Conservation (phyloP, 495 filamentous ascomycete species). For the Hyphodiscus hymeniophilus region DNA sequence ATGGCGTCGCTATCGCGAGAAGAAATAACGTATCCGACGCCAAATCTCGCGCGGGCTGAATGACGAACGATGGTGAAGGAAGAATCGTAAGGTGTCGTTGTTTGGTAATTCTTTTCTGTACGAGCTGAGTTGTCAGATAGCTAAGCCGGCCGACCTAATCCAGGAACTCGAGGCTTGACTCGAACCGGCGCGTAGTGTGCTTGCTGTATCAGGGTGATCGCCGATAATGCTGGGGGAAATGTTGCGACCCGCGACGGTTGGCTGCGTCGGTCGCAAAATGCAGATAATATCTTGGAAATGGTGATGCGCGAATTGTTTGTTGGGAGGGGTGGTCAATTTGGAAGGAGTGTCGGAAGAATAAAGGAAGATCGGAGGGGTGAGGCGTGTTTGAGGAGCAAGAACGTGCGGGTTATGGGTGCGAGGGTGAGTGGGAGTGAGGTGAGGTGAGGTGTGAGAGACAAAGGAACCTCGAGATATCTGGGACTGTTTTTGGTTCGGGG, state of each 20-base stretch:
- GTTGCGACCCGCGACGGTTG: no score
- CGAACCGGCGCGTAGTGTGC: not conserved
- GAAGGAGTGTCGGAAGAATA: not conserved
- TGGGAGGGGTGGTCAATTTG: not conserved
- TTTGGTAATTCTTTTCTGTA: no score
- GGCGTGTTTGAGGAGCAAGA: no score
- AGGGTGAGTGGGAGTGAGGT: no score
- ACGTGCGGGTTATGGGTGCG: no score
- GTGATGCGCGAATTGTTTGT: not conserved
- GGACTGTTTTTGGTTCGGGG: no score
- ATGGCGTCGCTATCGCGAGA: not conserved
- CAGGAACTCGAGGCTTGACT: not conserved
- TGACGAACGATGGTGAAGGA: not conserved
- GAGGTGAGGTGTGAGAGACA: no score
- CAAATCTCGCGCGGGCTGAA: not conserved
- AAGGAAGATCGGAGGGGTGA: not conserved
- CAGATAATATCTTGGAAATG: not conserved
- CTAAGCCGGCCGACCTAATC: not conserved
- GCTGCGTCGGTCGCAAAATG: not conserved
- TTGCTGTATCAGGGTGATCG: no score
- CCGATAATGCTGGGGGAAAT: no score
- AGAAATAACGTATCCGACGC: not conserved
- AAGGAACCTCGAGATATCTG: no score
- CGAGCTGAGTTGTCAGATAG: not conserved
- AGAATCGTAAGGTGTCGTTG: not conserved